A percentile compares a stretch with the other conserved stretches of the same genome.
These are phyloP conservation scores for Phytophthora tubulina DNA, from an alignment of 352 stramenopile genomes.

Conservation along the genomic window DNA sequence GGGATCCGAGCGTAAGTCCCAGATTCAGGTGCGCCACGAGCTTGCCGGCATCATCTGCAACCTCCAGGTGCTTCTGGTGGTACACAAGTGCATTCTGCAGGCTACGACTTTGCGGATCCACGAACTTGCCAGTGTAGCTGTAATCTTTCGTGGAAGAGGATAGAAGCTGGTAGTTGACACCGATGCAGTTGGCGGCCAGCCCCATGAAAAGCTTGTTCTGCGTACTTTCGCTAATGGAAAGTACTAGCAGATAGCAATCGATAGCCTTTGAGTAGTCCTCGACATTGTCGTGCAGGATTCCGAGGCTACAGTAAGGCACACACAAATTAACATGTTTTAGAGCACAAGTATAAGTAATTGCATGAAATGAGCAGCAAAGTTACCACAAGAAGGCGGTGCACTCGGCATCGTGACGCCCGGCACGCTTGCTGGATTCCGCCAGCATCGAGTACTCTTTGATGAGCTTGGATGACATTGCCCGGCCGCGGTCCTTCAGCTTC, in stretches of 20 bases:
- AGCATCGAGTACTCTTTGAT: conserved; percentile 88
- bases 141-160: conserved; percentile 67
- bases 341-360: not conserved
- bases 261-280: conserved; percentile 87
- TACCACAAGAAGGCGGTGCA: conserved; percentile 87
- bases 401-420: conserved; percentile 84
- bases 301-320: conserved; percentile 47
- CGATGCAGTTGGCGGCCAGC: conserved; percentile 90
- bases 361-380: not conserved
- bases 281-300: conserved; percentile 90
- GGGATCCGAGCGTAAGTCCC: conserved; percentile 77
- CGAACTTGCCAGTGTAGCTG: conserved; percentile 81
- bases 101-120: conserved; percentile 55
- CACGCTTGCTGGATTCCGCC: conserved; percentile 86
- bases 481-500: conserved; percentile 71
- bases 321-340: not conserved
- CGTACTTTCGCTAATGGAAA: conserved; percentile 87
- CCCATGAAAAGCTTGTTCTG: conserved; percentile 80
- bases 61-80: conserved; percentile 83
- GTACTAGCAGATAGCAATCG: conserved; percentile 87
- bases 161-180: conserved; percentile 88
- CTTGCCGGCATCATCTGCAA: conserved; percentile 84
- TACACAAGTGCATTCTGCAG: conserved; percentile 67
- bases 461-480: conserved; percentile 71
- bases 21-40: conserved; percentile 91